Evolutionary conservation across 352 stramenopile species (phyloP).

Genomic region (Thraustotheca clavata): DNA sequence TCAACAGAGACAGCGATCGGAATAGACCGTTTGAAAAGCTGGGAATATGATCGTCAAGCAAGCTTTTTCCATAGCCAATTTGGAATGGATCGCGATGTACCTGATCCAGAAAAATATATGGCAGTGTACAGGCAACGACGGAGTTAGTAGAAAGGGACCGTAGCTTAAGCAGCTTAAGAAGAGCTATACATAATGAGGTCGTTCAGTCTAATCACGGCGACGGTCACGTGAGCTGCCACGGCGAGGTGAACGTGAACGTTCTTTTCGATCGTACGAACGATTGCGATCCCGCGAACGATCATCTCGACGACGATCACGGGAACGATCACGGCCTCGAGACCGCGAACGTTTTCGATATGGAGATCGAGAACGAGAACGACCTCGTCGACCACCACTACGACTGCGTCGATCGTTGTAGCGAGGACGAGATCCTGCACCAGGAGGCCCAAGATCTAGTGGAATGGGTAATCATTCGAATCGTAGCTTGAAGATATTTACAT

Average conservation of each 20-base stretch:
- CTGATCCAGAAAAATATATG: slow-evolving; percentile 49
- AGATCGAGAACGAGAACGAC: slow-evolving; percentile 31
- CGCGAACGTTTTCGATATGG: slow-evolving; percentile 41
- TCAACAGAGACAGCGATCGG: slow-evolving; percentile 39
- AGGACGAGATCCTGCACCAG: slow-evolving; percentile 40
- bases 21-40: slow-evolving; percentile 31
- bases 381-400: slow-evolving; percentile 32
- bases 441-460: slow-evolving; percentile 52
- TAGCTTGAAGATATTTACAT: slow-evolving; percentile 53
- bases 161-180: not conserved
- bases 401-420: slow-evolving; percentile 33
- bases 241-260: slow-evolving; percentile 1
- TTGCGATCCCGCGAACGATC: slow-evolving; percentile 23
- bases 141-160: not conserved
- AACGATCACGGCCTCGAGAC: slow-evolving; percentile 35
- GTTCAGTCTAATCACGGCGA: not conserved
- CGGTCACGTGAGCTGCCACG: not conserved
- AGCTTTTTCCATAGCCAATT: slow-evolving; percentile 64
- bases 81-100: slow-evolving; percentile 55
- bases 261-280: slow-evolving; percentile 28
- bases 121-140: slow-evolving; percentile 34
- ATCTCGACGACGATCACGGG: slow-evolving; percentile 29
- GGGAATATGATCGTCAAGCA: slow-evolving; percentile 38
- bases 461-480: not conserved
- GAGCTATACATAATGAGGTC: not conserved